Evolutionary conservation across 2,329 filamentous ascomycete species (phyloP), one percentile per base, ranked within the genome.

Genomic region (Ilyonectria sp.): DNA sequence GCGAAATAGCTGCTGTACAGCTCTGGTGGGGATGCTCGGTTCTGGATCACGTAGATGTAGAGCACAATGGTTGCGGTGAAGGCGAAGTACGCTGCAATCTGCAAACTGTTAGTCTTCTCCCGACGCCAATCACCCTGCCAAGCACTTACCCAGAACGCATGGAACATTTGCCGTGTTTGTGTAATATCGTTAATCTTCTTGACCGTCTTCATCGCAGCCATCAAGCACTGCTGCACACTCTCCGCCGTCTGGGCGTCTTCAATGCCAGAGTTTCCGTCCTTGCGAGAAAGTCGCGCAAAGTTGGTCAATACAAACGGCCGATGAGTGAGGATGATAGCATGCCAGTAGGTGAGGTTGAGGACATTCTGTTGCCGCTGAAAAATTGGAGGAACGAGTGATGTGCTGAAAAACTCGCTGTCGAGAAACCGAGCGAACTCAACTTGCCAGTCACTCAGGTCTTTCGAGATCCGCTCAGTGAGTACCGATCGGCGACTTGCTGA

Each of bases 331-430:
- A 84, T 82, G 13, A 80, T 75, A 2, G 82, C 79, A 57, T 84
- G 83, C 80, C 81, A 83, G 53, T 81, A 84, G 1, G 82, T 79
- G 4, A 84, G 65, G 46, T 82, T 83, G 1, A 84, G 69, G 0
- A 84, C 80, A 26, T 83, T 82, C 0, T 80, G 77, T 59, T 84
- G 82, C 0, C 83, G 76, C 56, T 82, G 81, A 49, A 81, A 83
- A 6, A 83, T 81, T 1, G 81, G 80, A 3, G 79, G 74, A 2
- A 83, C 72, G 2, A 81, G 72, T 0, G 79, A 70, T 2, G 75
- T 71, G 43, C 77, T 80, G 21, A 79, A 74, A 17, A 72, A 80
- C 52, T 83, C 80, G 0, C 83, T 71, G 6, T 83, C 81, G 0
- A 84, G 75, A 23, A 84, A 83, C 3, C 77, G 73, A 1, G 80